These are phyloP conservation scores for Nemania abortiva DNA, from an alignment of 2,329 filamentous ascomycete species.

Conservation along the genomic window DNA sequence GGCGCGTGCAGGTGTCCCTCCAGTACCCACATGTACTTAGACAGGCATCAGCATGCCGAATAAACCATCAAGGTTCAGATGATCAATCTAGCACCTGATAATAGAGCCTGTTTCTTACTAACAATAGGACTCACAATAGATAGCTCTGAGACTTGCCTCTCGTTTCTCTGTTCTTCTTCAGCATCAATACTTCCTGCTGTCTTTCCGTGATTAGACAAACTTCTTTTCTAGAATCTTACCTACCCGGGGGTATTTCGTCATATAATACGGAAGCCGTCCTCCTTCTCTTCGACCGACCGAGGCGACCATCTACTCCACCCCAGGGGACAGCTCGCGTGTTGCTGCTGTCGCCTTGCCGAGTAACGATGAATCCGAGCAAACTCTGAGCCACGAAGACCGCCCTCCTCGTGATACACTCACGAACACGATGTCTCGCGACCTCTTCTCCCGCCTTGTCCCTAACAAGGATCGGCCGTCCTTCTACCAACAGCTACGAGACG, in stretches of 20 bases:
- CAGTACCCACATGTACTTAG: background rate
- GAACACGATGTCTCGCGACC: conserved; percentile 59
- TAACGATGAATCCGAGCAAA: conserved; percentile 25
- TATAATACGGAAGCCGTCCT: background rate
- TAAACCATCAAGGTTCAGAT: conserved; percentile 41
- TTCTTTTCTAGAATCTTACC: background rate
- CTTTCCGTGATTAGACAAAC: background rate
- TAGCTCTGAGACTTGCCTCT: background rate
- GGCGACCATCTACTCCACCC: background rate
- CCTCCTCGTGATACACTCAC: conserved; percentile 16
- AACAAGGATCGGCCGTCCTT: conserved; percentile 58
- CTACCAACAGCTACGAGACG: conserved; percentile 63
- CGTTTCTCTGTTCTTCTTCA: background rate
- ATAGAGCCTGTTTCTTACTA: background rate
- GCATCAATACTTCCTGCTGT: background rate
- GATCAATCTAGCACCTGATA: conserved; percentile 33
- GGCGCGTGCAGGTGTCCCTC: conserved; percentile 21
- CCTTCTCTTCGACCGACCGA: background rate
- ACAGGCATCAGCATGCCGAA: conserved; percentile 21
- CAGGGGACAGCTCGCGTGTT: background rate
- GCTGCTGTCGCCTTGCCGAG: background rate
- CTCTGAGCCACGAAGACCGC: conserved; percentile 9
- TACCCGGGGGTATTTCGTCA: background rate
- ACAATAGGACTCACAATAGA: background rate
- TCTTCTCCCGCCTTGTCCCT: conserved; percentile 60